These are phyloP conservation scores for Chaetomidium leptoderma DNA, from an alignment of 495 filamentous ascomycete genomes.

Conservation along the genomic window DNA sequence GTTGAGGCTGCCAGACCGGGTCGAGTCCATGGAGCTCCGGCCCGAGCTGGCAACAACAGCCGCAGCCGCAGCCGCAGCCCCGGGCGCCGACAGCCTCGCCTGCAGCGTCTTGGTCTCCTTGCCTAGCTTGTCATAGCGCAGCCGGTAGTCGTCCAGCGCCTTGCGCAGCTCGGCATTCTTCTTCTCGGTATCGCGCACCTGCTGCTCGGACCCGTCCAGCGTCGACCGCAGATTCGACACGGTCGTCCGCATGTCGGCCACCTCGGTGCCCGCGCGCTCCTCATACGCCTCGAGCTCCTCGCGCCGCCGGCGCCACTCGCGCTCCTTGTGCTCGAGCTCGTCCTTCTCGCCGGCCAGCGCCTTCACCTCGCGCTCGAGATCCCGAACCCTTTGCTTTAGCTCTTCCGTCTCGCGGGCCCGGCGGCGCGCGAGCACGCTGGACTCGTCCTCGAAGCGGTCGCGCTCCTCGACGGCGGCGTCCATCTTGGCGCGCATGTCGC, in stretches of 20 bases:
- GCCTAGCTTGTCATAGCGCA: constrained; percentile 71
- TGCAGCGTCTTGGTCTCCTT: constrained; percentile 54
- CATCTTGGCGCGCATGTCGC: constrained; percentile 86
- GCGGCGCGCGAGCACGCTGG: constrained; percentile 67
- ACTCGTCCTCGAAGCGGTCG: constrained; percentile 88
- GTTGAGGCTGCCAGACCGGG: constrained; percentile 46
- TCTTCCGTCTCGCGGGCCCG: constrained; percentile 84
- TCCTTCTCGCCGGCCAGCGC: constrained; percentile 68
- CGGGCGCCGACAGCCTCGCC: constrained; percentile 31
- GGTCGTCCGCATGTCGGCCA: constrained; percentile 66
- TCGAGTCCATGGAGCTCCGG: constrained; percentile 57
- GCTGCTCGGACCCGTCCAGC: constrained; percentile 81
- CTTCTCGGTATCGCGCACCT: constrained; percentile 73
- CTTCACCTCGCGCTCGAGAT: constrained; percentile 70
- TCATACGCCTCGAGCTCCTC: constrained; percentile 69
- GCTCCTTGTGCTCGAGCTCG: constrained; percentile 59
- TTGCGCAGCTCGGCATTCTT: constrained; percentile 72
- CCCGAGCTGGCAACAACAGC: constrained; percentile 27
- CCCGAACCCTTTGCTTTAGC: constrained; percentile 68
- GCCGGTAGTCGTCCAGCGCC: constrained; percentile 70
- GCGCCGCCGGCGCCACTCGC: constrained; percentile 60
- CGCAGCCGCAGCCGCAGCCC: too few species aligned
- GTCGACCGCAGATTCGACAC: constrained; percentile 75
- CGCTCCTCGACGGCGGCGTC: constrained; percentile 86
- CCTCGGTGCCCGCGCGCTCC: constrained; percentile 64